A percentile compares a stretch with the other conserved stretches of the same genome.
These are phyloP conservation scores for Aureobasidium subglaciale DNA, from an alignment of 2,329 filamentous ascomycete species.

Conservation along the genomic window DNA sequence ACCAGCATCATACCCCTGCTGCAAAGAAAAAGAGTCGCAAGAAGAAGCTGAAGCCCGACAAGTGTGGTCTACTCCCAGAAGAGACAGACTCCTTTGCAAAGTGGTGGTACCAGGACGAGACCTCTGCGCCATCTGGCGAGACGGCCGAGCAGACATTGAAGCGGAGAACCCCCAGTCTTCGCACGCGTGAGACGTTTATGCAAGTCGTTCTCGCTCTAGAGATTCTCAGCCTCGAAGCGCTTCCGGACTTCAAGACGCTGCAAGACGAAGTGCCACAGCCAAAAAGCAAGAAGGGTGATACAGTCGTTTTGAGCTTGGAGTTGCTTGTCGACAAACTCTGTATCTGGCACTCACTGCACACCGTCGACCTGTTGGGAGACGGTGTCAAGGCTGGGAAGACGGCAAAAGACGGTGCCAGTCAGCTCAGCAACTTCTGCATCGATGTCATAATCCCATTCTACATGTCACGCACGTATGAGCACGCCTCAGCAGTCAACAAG, in stretches of 20 bases:
- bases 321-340: slow-evolving; percentile 69
- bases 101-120: slow-evolving; percentile 63
- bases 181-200: slow-evolving; percentile 69
- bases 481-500: slow-evolving; percentile 63
- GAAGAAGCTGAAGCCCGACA: slow-evolving; percentile 56
- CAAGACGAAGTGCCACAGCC: slow-evolving; percentile 13
- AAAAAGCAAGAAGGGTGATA: slow-evolving; percentile 54
- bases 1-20: slow-evolving; percentile 12
- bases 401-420: slow-evolving; percentile 42
- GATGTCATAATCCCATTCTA: slow-evolving; percentile 80
- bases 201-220: slow-evolving; percentile 76
- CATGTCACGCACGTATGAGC: slow-evolving; percentile 64
- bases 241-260: slow-evolving; percentile 19
- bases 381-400: slow-evolving; percentile 18
- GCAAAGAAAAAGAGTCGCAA: slow-evolving; percentile 48
- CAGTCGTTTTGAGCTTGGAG: slow-evolving; percentile 61
- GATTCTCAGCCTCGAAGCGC: slow-evolving; percentile 60
- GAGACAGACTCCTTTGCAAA: slow-evolving; percentile 59
- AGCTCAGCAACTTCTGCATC: slow-evolving; percentile 67
- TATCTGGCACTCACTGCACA: slow-evolving; percentile 73
- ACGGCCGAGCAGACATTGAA: slow-evolving; percentile 44
- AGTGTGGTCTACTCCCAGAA: slow-evolving; percentile 59
- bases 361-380: slow-evolving; percentile 38
- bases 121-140: slow-evolving; percentile 40
- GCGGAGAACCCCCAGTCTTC: slow-evolving; percentile 51